phyloP scores from a whole-genome alignment of 495 filamentous ascomycete genomes.

The Aspergillus affinis region DNA sequence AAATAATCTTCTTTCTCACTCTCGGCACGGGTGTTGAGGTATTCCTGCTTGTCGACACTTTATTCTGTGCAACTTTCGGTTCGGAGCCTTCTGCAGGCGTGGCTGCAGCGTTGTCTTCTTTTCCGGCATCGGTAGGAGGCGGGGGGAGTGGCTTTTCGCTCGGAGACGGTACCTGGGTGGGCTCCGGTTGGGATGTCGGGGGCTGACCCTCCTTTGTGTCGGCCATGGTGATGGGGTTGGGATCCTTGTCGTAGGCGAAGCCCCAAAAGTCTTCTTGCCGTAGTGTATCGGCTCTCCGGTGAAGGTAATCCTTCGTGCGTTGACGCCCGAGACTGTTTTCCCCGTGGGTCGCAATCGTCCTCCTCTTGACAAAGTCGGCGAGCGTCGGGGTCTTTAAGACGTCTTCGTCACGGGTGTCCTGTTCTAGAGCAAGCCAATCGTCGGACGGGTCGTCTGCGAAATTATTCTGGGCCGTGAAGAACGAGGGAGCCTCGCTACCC shows the following conservation, averaged over 20 bases:
- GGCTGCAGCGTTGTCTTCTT: slow-evolving; percentile 8
- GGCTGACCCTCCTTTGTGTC: slow-evolving; percentile 32
- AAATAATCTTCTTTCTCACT: slow-evolving; percentile 48
- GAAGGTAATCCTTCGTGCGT: slow-evolving; percentile 46
- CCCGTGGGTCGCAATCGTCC: slow-evolving; percentile 14
- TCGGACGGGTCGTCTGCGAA: slow-evolving; percentile 45
- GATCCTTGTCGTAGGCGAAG: slow-evolving; percentile 47
- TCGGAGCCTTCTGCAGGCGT: slow-evolving; percentile 8
- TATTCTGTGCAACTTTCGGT: slow-evolving; percentile 14
- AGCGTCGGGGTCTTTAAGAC: slow-evolving; percentile 45
- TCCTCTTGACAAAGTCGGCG: slow-evolving; percentile 38
- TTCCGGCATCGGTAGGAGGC: slow-evolving; percentile 36
- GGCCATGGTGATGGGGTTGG: slow-evolving; percentile 34
- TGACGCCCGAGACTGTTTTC: slow-evolving; percentile 29
- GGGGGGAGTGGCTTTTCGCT: slow-evolving; percentile 50
- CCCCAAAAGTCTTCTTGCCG: slow-evolving; percentile 58
- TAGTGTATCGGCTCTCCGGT: slow-evolving; percentile 63
- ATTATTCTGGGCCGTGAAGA: slow-evolving; percentile 43
- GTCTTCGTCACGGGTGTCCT: slow-evolving; percentile 40
- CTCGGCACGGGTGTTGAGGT: slow-evolving; percentile 28
- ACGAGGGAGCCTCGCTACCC: slow-evolving; percentile 51
- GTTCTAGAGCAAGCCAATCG: slow-evolving; percentile 48
- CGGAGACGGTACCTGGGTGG: slow-evolving; percentile 22
- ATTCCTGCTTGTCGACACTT: slow-evolving; percentile 19
- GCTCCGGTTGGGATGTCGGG: slow-evolving; percentile 18